phyloP scores from a whole-genome alignment of 2,329 filamentous ascomycete genomes.

The Cercospora sp. region DNA sequence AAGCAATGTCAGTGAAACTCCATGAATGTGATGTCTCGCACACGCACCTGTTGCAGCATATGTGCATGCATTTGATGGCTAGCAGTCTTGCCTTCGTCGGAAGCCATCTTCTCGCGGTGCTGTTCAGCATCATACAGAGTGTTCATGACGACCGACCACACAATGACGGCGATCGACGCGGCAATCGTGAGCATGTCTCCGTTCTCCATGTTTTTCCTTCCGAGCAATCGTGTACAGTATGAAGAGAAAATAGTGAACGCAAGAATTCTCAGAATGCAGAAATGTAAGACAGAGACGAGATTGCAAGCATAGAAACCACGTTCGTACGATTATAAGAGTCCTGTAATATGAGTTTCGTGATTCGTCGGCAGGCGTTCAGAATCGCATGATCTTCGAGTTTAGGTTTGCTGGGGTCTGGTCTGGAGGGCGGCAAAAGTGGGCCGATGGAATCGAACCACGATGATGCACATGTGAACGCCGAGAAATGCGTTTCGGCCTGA shows the following conservation, averaged over 20 bases:
- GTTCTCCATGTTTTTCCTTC: conserved; percentile 4
- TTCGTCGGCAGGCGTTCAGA: conserved; percentile 4
- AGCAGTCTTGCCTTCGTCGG: neutral
- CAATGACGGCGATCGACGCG: conserved; percentile 11
- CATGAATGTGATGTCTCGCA: too few relatives aligned
- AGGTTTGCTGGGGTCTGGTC: conserved; percentile 7
- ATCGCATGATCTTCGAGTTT: conserved; percentile 15
- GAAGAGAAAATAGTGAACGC: neutral
- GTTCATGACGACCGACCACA: conserved; percentile 14
- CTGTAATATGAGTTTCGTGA: conserved; percentile 11
- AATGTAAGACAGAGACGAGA: neutral
- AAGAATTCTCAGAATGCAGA: neutral
- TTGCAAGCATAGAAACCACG: neutral
- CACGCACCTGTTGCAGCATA: neutral
- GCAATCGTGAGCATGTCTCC: conserved; percentile 11
- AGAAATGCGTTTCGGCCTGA: neutral
- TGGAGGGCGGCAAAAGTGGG: conserved; percentile 10
- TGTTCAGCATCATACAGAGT: conserved; percentile 13
- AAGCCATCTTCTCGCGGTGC: conserved; percentile 6
- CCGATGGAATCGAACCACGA: conserved; percentile 9
- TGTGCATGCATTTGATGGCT: neutral
- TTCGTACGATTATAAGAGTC: conserved; percentile 9
- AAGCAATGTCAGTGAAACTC: neutral
- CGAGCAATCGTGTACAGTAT: neutral
- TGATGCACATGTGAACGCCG: conserved; percentile 4